Evolutionary conservation across 1,284 basidiomycete genomes (phyloP).

Genomic region (Microbotryomycetes sp.): DNA sequence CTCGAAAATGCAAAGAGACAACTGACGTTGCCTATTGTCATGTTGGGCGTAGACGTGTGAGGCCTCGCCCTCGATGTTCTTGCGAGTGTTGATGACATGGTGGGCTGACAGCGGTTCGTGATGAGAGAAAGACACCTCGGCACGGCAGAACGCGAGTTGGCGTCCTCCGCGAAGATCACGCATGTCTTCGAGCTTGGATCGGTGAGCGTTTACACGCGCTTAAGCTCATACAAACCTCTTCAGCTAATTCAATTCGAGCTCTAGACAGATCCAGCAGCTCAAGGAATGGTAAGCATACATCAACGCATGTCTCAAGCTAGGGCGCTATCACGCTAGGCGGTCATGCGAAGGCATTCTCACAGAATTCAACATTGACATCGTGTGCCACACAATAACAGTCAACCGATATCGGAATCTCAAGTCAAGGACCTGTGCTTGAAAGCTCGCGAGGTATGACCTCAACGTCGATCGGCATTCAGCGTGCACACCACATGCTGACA

Average conservation of each 20-base stretch:
- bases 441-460: constrained; percentile 59
- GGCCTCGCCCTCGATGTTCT: background rate
- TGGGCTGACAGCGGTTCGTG: too few relatives aligned
- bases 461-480: constrained; percentile 48
- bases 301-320: background rate
- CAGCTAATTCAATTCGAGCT: too few relatives aligned
- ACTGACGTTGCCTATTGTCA: constrained; percentile 39
- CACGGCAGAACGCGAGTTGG: too few relatives aligned
- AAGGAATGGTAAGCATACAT: constrained; percentile 59
- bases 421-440: constrained; percentile 90
- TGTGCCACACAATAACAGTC: constrained; percentile 41
- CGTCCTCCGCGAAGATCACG: too few relatives aligned
- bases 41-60: background rate
- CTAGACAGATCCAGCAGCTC: constrained; percentile 57
- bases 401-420: constrained; percentile 84
- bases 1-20: background rate
- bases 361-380: background rate
- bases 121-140: too few relatives aligned
- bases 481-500: background rate
- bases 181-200: constrained; percentile 25
- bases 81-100: background rate
- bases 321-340: background rate
- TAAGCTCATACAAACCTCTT: too few relatives aligned
- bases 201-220: too few relatives aligned
- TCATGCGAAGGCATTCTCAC: background rate